phyloP scores from a whole-genome alignment of 176 grass and related monocot species.

The Musa troglodytarum region DNA sequence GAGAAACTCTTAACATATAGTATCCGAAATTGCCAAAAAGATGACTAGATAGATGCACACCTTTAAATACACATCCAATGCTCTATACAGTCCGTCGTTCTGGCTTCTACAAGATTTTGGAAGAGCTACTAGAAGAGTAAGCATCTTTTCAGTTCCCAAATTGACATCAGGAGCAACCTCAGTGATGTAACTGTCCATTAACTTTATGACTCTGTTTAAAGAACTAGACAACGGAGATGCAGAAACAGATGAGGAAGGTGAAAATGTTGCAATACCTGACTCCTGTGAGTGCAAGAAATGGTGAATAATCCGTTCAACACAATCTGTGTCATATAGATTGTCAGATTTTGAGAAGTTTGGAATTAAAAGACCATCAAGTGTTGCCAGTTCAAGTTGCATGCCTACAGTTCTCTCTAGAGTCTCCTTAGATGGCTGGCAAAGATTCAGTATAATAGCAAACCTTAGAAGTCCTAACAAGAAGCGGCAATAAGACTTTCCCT shows the following conservation, averaged over 20 bases:
- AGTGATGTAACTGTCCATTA: constrained; percentile 13
- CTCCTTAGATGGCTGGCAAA: constrained; percentile 1
- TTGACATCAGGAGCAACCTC: constrained; percentile 17
- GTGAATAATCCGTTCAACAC: constrained; percentile 9
- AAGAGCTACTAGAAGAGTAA: constrained; percentile 5
- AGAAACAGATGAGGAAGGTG: constrained; percentile 13
- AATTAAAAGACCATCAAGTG: constrained; percentile 14
- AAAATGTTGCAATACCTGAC: constrained; percentile 8
- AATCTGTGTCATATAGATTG: constrained; percentile 20
- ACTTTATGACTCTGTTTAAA: background rate
- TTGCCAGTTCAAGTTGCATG: constrained; percentile 15
- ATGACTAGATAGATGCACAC: constrained; percentile 1
- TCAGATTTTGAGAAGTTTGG: constrained; percentile 17
- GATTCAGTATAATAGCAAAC: constrained; percentile 13
- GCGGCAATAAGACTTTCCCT: constrained; percentile 17
- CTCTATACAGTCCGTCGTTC: constrained; percentile 17
- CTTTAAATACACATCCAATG: constrained; percentile 24
- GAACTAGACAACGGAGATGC: background rate
- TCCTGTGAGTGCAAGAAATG: constrained; percentile 16
- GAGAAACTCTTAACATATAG: no score
- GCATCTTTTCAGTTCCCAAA: constrained; percentile 5
- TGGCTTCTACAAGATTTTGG: constrained; percentile 8
- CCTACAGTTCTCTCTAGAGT: constrained; percentile 8
- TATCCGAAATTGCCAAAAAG: background rate
- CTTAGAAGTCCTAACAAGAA: constrained; percentile 14